These are phyloP conservation scores for Orbilia brochopaga DNA, from an alignment of 2,329 filamentous ascomycete species.

Conservation along the genomic window DNA sequence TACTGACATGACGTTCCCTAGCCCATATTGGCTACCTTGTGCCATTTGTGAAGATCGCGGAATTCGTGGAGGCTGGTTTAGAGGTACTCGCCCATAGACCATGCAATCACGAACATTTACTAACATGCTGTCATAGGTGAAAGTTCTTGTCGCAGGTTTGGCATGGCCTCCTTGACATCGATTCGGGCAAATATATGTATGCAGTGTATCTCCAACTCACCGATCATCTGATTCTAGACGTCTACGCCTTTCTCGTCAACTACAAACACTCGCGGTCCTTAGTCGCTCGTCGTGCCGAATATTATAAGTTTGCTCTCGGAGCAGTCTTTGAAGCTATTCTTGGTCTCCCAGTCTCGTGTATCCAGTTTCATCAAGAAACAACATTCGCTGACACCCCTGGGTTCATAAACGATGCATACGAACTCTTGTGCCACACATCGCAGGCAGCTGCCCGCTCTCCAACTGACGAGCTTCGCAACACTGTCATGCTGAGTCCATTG, in stretches of 20 bases:
- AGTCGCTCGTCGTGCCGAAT: conserved; percentile 27
- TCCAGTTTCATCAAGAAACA: conserved; percentile 22
- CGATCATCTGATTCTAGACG: conserved; percentile 21
- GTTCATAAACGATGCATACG: conserved; percentile 18
- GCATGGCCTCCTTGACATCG: no score
- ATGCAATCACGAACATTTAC: no score
- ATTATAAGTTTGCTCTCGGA: conserved; percentile 29
- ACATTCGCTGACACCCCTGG: not conserved
- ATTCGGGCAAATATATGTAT: no score
- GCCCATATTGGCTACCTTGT: conserved; percentile 47
- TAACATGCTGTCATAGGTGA: conserved; percentile 18
- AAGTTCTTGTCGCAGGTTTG: conserved; percentile 25
- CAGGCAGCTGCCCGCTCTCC: conserved; percentile 1
- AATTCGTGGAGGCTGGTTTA: conserved; percentile 38
- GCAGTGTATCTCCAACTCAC: no score
- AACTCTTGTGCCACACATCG: conserved; percentile 17
- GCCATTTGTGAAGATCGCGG: conserved; percentile 37
- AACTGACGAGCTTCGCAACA: conserved; percentile 21
- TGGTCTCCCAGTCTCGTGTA: conserved; percentile 19
- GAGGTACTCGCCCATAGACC: conserved; percentile 11
- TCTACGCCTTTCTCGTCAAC: conserved; percentile 44
- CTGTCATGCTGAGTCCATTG: conserved; percentile 34
- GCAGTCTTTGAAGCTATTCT: conserved; percentile 34
- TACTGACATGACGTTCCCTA: not conserved
- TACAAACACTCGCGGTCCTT: conserved; percentile 33